These are phyloP conservation scores for Sporothrix sp. DNA, from an alignment of 2,329 filamentous ascomycete species.

Conservation along the genomic window DNA sequence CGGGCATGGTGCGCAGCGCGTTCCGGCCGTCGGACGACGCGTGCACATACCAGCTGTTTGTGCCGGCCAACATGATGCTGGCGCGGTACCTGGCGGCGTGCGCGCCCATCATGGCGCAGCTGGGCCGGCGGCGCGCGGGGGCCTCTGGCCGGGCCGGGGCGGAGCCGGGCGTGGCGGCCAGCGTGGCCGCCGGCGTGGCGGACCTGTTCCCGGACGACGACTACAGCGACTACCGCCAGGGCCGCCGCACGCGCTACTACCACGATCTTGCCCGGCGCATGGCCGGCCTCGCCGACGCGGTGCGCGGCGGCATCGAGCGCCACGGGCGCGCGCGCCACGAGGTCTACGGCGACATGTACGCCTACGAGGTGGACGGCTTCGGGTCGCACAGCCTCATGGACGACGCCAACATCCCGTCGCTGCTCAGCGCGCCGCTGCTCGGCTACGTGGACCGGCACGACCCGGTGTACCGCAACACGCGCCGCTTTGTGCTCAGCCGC, in stretches of 20 bases:
- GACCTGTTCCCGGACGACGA: neutral
- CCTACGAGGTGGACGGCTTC: slow-evolving; percentile 65
- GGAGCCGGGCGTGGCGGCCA: neutral
- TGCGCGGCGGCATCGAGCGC: slow-evolving; percentile 16
- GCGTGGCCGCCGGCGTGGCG: neutral
- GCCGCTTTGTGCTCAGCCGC: slow-evolving; percentile 28
- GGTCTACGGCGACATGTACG: slow-evolving; percentile 34
- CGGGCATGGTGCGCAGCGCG: slow-evolving; percentile 62
- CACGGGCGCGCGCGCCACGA: slow-evolving; percentile 14
- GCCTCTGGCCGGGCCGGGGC: slow-evolving; percentile 12
- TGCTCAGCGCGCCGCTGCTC: slow-evolving; percentile 50
- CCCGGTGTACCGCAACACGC: slow-evolving; percentile 51
- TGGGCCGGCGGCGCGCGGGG: slow-evolving; percentile 23
- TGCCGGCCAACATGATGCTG: slow-evolving; percentile 68
- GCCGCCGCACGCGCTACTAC: slow-evolving; percentile 8
- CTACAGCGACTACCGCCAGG: slow-evolving; percentile 5
- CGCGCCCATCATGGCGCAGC: slow-evolving; percentile 26
- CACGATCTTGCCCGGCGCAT: slow-evolving; percentile 8
- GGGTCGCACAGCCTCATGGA: slow-evolving; percentile 53
- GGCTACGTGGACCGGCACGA: slow-evolving; percentile 48
- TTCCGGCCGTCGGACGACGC: slow-evolving; percentile 75
- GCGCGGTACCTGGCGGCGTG: slow-evolving; percentile 40
- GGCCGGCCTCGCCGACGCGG: slow-evolving; percentile 7
- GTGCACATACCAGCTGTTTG: slow-evolving; percentile 66
- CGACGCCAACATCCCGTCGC: slow-evolving; percentile 55